These are phyloP conservation scores for Eugenia klotzschiana DNA, from an alignment of 441 rosid genomes.

Conservation along the genomic window DNA sequence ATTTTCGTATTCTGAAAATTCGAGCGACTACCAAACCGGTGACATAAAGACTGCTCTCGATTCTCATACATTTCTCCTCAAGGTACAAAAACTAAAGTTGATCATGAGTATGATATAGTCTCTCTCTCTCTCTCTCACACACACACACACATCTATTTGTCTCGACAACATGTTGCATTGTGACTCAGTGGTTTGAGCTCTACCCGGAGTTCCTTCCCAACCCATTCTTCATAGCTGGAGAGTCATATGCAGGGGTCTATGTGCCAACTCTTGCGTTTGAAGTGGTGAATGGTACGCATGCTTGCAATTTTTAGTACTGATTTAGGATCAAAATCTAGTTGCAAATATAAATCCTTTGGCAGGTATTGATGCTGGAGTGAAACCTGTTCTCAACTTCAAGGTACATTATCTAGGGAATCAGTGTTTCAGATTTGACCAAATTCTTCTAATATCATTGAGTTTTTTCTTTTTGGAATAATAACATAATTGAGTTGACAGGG, in stretches of 20 bases:
- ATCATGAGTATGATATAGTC: not conserved
- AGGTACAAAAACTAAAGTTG: not conserved
- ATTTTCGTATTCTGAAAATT: not conserved
- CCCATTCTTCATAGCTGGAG: not conserved
- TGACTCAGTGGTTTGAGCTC: not conserved
- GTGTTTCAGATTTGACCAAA: not conserved
- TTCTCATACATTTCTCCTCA: not conserved
- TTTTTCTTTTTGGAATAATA: not conserved
- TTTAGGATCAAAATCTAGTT: not conserved
- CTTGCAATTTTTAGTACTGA: not conserved
- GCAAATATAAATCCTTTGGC: not conserved
- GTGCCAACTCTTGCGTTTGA: not conserved
- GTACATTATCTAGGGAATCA: constrained; percentile 8
- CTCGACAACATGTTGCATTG: not conserved
- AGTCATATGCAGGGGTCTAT: not conserved
- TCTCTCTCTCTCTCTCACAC: not conserved
- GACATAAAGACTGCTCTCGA: not conserved
- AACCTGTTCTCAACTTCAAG: constrained; percentile 60
- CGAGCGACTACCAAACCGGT: not conserved
- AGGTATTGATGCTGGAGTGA: constrained; percentile 33
- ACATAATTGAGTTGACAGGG: constrained; percentile 28
- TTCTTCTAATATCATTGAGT: not conserved
- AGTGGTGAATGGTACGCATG: not conserved
- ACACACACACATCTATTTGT: not conserved
- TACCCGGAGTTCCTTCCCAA: not conserved